phyloP scores from a whole-genome alignment of 1,139 yeast species.

The Candida sojae region DNA sequence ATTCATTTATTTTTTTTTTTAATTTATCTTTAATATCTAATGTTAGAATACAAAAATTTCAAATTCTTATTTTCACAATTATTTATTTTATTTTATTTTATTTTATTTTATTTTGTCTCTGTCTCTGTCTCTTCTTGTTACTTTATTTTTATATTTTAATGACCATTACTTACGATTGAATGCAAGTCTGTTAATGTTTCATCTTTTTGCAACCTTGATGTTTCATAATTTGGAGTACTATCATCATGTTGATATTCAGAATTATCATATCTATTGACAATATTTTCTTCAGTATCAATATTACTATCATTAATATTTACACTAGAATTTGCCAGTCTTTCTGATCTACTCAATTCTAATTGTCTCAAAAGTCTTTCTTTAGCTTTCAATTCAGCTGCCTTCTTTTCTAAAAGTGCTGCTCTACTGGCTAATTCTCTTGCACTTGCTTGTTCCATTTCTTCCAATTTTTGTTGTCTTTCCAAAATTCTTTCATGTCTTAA shows the following conservation, averaged over 20 bases:
- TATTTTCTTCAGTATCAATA: slow-evolving; percentile 3
- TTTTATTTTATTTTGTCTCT: not conserved
- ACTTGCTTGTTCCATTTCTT: slow-evolving; percentile 75
- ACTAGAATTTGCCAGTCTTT: slow-evolving; percentile 5
- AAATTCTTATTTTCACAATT: not conserved
- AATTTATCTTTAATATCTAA: no score
- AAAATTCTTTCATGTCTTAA: slow-evolving; percentile 72
- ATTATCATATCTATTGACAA: not conserved
- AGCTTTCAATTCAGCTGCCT: slow-evolving; percentile 71
- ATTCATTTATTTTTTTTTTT: no score
- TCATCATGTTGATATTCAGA: slow-evolving; percentile 3
- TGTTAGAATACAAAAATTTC: no score
- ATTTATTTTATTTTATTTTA: no score
- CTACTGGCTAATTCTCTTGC: slow-evolving; percentile 71
- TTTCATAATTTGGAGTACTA: slow-evolving; percentile 6
- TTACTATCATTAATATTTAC: slow-evolving; percentile 5
- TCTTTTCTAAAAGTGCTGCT: slow-evolving; percentile 74
- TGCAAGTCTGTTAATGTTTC: slow-evolving; percentile 58
- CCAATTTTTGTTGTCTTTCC: slow-evolving; percentile 75
- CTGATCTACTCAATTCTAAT: slow-evolving; percentile 23
- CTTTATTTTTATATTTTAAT: not conserved
- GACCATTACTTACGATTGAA: slow-evolving; percentile 30
- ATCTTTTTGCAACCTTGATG: slow-evolving; percentile 32
- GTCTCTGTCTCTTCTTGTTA: not conserved
- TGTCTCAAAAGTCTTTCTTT: slow-evolving; percentile 57